Evolutionary conservation across 768 basidiomycete genomes (phyloP).

Genomic region (Suillus hirtellus): DNA sequence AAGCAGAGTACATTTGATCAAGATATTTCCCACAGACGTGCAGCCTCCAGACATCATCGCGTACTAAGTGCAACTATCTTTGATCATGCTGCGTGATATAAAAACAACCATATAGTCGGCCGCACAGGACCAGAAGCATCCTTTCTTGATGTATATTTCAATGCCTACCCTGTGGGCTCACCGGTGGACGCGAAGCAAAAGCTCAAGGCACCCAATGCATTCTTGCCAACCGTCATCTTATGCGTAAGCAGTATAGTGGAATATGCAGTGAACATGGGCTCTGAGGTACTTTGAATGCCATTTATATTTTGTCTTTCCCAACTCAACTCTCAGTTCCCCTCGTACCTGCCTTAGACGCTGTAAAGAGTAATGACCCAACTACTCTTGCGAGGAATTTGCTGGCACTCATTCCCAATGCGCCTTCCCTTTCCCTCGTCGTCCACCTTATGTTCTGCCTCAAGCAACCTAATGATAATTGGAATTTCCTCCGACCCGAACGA

Average conservation of each 20-base stretch:
- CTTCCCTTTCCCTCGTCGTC: constrained; percentile 63
- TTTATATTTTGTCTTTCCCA: neutral
- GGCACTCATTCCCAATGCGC: constrained; percentile 58
- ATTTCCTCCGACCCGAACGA: constrained; percentile 65
- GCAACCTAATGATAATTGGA: constrained; percentile 79
- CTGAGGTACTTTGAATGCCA: constrained; percentile 46
- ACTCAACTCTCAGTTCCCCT: constrained; percentile 47
- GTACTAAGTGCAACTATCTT: constrained; percentile 38
- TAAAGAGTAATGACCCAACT: constrained; percentile 59
- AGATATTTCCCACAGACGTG: constrained; percentile 67
- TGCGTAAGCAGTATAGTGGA: constrained; percentile 71
- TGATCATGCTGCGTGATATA: constrained; percentile 15
- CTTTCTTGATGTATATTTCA: constrained; percentile 74
- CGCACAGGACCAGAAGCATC: constrained; percentile 73
- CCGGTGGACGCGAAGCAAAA: constrained; percentile 53
- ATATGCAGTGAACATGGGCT: constrained; percentile 68
- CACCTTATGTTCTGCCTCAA: constrained; percentile 81
- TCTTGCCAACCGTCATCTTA: constrained; percentile 69
- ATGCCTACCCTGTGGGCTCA: constrained; percentile 54
- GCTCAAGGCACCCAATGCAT: constrained; percentile 65
- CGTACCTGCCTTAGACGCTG: constrained; percentile 57
- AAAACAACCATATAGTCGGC: constrained; percentile 35
- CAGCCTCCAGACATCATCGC: constrained; percentile 65
- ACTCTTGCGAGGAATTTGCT: constrained; percentile 62
- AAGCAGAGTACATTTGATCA: constrained; percentile 65